Evolutionary conservation across 2,329 filamentous ascomycete species (phyloP), one percentile per base, ranked within the genome.

Genomic region (Arthrobotrys sphaeroides): DNA sequence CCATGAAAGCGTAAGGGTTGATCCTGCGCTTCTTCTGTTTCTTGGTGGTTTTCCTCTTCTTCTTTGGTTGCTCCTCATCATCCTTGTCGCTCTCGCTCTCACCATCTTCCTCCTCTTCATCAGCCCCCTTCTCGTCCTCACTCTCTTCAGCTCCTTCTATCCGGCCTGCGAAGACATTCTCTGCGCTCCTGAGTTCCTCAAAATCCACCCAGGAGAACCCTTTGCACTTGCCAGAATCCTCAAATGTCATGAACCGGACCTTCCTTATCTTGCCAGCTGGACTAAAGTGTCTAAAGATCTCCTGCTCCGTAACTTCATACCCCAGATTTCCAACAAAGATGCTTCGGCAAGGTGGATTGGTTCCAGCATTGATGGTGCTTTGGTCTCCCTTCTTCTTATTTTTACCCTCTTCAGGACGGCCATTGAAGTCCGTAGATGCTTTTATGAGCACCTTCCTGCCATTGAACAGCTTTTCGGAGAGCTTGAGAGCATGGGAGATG

Each of bases 221-320:
- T 84, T 98, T 98, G 85, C 95, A 99, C 84, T 98, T 99, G 45
- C 95, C 95, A 18, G 90, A 90, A 82, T 99, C 96, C 83, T 98
- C 92, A 81, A 99, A 99, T 0, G 94, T 97, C 1, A 95, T 95
- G 78, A 98, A 85, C 83, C 96, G 94, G 78, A 93, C 87, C 84
- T 91, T 91, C 62, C 90, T 88, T 77, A 98, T 88, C 77, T 90
- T 86, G 59, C 95, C 95, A 81, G 94, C 98, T 82, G 90, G 92
- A 55, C 87, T 87, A 82, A 97, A 98, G 81, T 97, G 92, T 77
- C 90, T 86, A 78, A 89, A 86, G 57, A 99, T 83, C 79, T 92
- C 89, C 65, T 97, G 93, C 79, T 94, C 91, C 5, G 90, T 93
- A 3, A 89, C 88, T 80, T 91, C 89, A 83, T 94, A 97, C 65